Evolutionary conservation across 306 rosid species (phyloP).

Genomic region (Vigna hirtella): DNA sequence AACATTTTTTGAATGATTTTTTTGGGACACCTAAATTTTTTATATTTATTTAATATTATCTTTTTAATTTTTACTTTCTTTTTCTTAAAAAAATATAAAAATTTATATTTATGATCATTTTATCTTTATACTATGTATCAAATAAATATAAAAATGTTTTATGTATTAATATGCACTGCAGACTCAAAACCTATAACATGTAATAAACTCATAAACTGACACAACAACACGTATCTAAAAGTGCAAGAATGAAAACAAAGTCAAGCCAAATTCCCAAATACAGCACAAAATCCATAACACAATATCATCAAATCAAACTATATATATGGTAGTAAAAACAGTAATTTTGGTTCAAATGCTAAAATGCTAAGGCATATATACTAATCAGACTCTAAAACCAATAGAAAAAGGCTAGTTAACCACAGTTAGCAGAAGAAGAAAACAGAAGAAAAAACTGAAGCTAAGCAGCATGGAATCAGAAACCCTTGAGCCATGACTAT

Average conservation of each 20-base stretch:
- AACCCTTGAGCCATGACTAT: slow-evolving; percentile 42
- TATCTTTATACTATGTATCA: too few species aligned
- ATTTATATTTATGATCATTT: too few species aligned
- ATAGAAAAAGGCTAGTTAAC: neutral
- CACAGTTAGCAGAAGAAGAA: neutral
- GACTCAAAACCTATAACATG: too few species aligned
- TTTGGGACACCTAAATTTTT: too few species aligned
- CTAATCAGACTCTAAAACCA: slow-evolving; percentile 25
- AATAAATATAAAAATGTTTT: too few species aligned
- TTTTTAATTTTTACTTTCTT: too few species aligned
- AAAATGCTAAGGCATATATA: slow-evolving; percentile 28
- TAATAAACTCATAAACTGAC: too few species aligned
- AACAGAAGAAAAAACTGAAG: slow-evolving; percentile 29
- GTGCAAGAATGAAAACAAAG: neutral
- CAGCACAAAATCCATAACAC: neutral
- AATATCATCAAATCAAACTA: neutral
- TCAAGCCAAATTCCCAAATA: neutral
- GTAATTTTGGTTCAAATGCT: neutral
- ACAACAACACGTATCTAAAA: neutral
- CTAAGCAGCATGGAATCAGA: slow-evolving; percentile 6
- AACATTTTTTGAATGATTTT: too few species aligned
- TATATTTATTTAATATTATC: too few species aligned
- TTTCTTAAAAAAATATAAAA: too few species aligned
- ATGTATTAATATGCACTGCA: too few species aligned
- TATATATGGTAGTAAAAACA: neutral